phyloP scores from a whole-genome alignment of 2,329 filamentous ascomycete genomes.

The Calonectria naviculata region DNA sequence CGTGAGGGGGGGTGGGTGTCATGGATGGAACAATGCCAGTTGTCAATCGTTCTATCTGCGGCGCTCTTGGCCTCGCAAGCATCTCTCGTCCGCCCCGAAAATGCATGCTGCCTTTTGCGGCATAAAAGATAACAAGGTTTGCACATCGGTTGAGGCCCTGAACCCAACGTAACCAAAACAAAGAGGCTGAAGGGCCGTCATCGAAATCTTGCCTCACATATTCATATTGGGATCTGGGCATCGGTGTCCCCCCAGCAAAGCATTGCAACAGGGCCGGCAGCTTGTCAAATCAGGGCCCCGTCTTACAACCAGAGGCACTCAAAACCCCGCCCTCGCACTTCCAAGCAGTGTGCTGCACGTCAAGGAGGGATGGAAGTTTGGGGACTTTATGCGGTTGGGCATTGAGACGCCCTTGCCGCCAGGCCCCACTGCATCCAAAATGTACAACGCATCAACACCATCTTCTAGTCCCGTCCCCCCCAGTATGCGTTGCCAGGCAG shows the following conservation, averaged over 20 bases:
- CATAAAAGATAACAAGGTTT: constrained; percentile 23
- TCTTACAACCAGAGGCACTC: constrained; percentile 28
- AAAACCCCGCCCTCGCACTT: constrained; percentile 25
- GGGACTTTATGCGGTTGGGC: constrained; percentile 57
- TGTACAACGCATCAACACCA: constrained; percentile 61
- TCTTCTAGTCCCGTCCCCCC: constrained; percentile 31
- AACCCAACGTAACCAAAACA: constrained; percentile 1
- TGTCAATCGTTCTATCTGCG: constrained; percentile 34
- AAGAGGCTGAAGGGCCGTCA: constrained; percentile 1
- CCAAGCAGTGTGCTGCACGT: constrained; percentile 35
- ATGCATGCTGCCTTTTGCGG: constrained; percentile 28
- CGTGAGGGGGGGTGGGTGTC: constrained; percentile 19
- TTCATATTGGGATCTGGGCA: constrained; percentile 2
- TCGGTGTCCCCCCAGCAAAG: constrained; percentile 8
- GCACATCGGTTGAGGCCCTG: constrained; percentile 9
- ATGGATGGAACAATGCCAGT: constrained; percentile 32
- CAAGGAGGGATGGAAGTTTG: constrained; percentile 28
- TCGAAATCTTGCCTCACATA: constrained; percentile 6
- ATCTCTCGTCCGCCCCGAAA: constrained; percentile 22
- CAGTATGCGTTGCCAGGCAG: constrained; percentile 11
- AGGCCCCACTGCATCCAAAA: constrained; percentile 49
- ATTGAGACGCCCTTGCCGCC: constrained; percentile 58
- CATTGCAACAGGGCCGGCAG: constrained; percentile 31
- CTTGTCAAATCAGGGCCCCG: constrained; percentile 30
- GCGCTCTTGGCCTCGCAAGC: constrained; percentile 23